Conservation (phyloP, 805 yeast species). For the Soucietia sequanensis region DNA sequence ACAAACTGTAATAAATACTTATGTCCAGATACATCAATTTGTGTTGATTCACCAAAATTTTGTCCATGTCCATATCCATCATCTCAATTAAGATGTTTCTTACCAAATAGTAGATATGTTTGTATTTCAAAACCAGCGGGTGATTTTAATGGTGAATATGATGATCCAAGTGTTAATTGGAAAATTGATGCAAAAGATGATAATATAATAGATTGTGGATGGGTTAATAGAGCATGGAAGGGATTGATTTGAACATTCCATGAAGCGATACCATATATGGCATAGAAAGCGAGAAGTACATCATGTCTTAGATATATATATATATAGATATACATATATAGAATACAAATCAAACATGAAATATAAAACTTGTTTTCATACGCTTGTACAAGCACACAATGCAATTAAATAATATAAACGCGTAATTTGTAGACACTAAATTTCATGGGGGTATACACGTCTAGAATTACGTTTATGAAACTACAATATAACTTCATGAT, state of each 20-base stretch:
- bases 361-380: too few relatives aligned
- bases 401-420: too few relatives aligned
- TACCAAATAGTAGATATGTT: slow-evolving; percentile 68
- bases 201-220: slow-evolving; percentile 72
- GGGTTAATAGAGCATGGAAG: slow-evolving; percentile 72
- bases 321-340: too few relatives aligned
- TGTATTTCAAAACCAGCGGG: slow-evolving; percentile 84
- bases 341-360: too few relatives aligned
- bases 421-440: too few relatives aligned
- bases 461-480: too few relatives aligned
- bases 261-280: too few relatives aligned
- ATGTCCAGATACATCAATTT: slow-evolving; percentile 79
- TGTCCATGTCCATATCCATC: slow-evolving; percentile 93
- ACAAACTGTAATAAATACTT: slow-evolving; percentile 61
- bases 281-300: too few relatives aligned
- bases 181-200: slow-evolving; percentile 50
- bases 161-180: slow-evolving; percentile 44
- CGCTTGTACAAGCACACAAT: too few relatives aligned
- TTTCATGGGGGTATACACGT: too few relatives aligned
- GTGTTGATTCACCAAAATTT: slow-evolving; percentile 65
- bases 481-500: too few relatives aligned
- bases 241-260: slow-evolving; percentile 41
- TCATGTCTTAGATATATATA: too few relatives aligned
- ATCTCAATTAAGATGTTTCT: slow-evolving; percentile 75
- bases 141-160: slow-evolving; percentile 28